phyloP scores from a whole-genome alignment of 352 stramenopile species.

The Pseudoperonospora humuli region DNA sequence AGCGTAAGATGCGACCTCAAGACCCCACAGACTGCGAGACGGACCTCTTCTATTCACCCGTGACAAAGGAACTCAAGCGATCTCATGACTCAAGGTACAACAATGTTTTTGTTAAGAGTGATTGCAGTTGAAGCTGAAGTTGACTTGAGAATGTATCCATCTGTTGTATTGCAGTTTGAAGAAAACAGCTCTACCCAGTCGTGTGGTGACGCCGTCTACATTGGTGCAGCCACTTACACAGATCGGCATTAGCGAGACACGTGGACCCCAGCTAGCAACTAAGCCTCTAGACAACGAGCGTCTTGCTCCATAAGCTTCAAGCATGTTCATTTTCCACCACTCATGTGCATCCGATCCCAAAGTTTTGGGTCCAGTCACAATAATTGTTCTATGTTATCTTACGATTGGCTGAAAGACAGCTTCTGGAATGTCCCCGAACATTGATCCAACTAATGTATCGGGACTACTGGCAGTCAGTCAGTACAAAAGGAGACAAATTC shows the following conservation, averaged over 20 bases:
- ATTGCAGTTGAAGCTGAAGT: conserved; percentile 8
- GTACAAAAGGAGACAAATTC: neutral
- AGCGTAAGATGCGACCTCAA: conserved; percentile 56
- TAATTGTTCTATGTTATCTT: neutral
- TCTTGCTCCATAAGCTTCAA: conserved; percentile 1
- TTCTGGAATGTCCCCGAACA: conserved; percentile 5
- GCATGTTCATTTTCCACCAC: neutral
- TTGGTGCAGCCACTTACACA: conserved; percentile 50
- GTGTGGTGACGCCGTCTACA: conserved; percentile 41
- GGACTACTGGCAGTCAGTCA: neutral
- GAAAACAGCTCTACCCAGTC: conserved; percentile 4
- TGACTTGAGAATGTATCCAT: conserved; percentile 6
- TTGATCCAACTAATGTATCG: neutral
- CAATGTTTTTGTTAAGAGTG: too few species aligned
- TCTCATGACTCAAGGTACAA: too few species aligned
- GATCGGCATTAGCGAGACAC: conserved; percentile 36
- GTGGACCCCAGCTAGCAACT: neutral
- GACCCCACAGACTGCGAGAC: conserved; percentile 28
- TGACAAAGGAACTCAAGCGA: too few species aligned
- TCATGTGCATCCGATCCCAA: neutral
- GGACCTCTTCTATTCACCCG: too few species aligned
- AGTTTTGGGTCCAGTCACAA: neutral
- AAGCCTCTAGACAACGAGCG: neutral
- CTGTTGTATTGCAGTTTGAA: conserved; percentile 4
- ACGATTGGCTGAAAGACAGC: neutral